Evolutionary conservation across 306 rosid species (phyloP).

Genomic region (Chamaecrista fasciculata): DNA sequence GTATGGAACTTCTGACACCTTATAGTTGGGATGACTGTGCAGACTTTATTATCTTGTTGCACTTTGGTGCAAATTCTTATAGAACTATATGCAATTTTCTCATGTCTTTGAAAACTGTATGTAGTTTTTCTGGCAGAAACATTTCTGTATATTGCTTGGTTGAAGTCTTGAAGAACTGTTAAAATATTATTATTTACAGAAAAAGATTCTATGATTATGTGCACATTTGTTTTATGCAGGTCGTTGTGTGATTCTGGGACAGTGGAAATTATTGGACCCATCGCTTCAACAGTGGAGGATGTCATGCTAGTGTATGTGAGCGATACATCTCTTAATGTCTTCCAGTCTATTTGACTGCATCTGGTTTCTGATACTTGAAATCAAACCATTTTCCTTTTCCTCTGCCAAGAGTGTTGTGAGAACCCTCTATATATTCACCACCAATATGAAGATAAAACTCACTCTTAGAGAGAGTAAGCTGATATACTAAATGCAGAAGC

Average conservation of each 20-base stretch:
- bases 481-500: too few relatives aligned
- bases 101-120: neutral
- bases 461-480: too few relatives aligned
- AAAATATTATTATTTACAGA: neutral
- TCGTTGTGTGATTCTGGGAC: constrained; percentile 83
- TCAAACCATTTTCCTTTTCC: constrained; percentile 1
- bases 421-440: too few relatives aligned
- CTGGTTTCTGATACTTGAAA: neutral
- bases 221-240: constrained; percentile 42
- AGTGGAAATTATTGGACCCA: constrained; percentile 94
- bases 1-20: neutral
- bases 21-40: neutral
- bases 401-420: neutral
- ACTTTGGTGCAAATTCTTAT: neutral
- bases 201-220: constrained; percentile 4
- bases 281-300: constrained; percentile 90
- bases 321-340: constrained; percentile 21
- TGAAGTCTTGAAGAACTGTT: constrained; percentile 12
- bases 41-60: constrained; percentile 23
- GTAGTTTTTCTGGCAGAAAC: constrained; percentile 8
- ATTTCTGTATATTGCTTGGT: constrained; percentile 1
- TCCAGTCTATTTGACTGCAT: constrained; percentile 25
- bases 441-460: too few relatives aligned
- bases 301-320: constrained; percentile 77
- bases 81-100: constrained; percentile 5